Percentiles rank a stretch among this genome's conserved stretches.
Conservation (phyloP, 2,329 filamentous ascomycete genomes). For the Phoma sp. region DNA sequence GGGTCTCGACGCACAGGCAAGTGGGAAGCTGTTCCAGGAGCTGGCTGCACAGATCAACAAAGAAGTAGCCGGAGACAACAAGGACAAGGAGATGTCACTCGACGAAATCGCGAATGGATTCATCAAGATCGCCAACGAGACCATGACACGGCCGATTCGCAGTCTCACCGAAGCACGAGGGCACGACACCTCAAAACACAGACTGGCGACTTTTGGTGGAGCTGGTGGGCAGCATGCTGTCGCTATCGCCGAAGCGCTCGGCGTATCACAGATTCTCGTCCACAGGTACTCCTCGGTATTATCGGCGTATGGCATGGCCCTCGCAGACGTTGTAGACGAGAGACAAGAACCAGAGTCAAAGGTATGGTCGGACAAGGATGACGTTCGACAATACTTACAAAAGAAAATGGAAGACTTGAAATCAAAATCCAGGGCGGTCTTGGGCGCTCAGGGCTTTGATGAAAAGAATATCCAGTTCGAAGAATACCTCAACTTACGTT, state of each 20-base stretch:
- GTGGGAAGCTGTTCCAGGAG: conserved; percentile 75
- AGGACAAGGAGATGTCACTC: conserved; percentile 69
- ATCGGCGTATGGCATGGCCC: conserved; percentile 89
- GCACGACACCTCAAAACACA: conserved; percentile 86
- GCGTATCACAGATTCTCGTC: conserved; percentile 83
- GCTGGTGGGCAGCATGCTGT: conserved; percentile 91
- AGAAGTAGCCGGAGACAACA: conserved; percentile 68
- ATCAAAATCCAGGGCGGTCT: conserved; percentile 70
- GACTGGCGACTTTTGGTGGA: conserved; percentile 90
- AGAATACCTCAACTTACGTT: conserved; percentile 93
- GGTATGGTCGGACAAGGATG: conserved; percentile 64
- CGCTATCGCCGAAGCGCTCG: conserved; percentile 84
- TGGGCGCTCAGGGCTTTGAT: conserved; percentile 80
- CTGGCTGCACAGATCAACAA: conserved; percentile 78
- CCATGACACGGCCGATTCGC: conserved; percentile 88
- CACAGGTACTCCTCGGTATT: conserved; percentile 88
- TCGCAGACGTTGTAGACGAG: conserved; percentile 93
- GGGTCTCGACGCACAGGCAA: conserved; percentile 77
- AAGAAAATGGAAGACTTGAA: conserved; percentile 80
- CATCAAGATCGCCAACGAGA: conserved; percentile 86
- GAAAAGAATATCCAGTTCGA: conserved; percentile 80
- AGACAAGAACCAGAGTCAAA: conserved; percentile 77
- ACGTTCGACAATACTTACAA: conserved; percentile 68
- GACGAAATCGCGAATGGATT: conserved; percentile 92
- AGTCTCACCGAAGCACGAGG: conserved; percentile 92